Conservation (phyloP, 768 basidiomycete species). For the Gymnopilus junonius region DNA sequence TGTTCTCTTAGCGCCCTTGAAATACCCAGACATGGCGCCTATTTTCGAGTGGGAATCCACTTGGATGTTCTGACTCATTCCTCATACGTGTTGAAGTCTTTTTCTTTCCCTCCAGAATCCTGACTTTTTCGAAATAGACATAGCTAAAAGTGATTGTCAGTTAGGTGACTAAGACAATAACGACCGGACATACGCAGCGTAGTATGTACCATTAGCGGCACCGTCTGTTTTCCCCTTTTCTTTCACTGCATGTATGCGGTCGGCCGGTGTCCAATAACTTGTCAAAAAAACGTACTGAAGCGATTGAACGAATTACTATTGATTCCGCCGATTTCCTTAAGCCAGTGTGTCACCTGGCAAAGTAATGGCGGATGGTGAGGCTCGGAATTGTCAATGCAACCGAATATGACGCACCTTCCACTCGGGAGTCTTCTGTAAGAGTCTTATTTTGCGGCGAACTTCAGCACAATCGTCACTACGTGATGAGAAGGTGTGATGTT, state of each 20-base stretch:
- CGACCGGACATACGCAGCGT: constrained; percentile 40
- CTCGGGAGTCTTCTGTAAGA: constrained; percentile 42
- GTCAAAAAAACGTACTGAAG: constrained; percentile 41
- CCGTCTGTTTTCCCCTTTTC: constrained; percentile 43
- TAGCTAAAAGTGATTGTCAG: constrained; percentile 32
- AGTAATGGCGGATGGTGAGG: background rate
- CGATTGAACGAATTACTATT: constrained; percentile 49
- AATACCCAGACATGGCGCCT: constrained; percentile 24
- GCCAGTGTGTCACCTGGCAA: constrained; percentile 46
- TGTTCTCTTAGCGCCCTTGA: background rate
- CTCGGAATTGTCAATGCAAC: background rate
- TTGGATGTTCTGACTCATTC: constrained; percentile 34
- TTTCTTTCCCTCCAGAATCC: constrained; percentile 52
- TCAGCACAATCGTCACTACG: constrained; percentile 50
- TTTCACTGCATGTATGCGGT: constrained; percentile 37
- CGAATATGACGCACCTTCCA: constrained; percentile 40
- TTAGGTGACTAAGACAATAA: background rate
- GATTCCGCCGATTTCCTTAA: constrained; percentile 48
- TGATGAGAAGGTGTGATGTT: background rate
- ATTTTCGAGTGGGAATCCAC: constrained; percentile 34
- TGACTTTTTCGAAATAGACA: constrained; percentile 52
- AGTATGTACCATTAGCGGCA: constrained; percentile 49
- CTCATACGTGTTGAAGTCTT: constrained; percentile 42
- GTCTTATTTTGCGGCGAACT: constrained; percentile 47
- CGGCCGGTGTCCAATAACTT: background rate